Evolutionary conservation across 208 protist genomes (phyloP).

Genomic region (Acanthamoeba healyi): DNA sequence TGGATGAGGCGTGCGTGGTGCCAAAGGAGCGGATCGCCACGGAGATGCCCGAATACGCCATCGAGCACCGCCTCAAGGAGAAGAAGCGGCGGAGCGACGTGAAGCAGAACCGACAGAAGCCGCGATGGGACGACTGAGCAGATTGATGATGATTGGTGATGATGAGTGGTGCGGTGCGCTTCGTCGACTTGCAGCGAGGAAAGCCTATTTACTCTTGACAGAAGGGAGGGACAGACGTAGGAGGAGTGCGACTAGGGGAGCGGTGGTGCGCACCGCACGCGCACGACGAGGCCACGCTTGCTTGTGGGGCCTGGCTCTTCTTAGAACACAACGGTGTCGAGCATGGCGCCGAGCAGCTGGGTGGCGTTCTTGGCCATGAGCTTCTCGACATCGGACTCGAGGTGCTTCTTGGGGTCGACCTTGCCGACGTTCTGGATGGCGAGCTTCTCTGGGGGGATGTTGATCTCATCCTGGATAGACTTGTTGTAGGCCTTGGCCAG

Average conservation of each 20-base stretch:
- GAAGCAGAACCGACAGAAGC: conserved; percentile 66
- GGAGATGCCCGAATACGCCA: conserved; percentile 76
- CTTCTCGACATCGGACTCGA: conserved; percentile 90
- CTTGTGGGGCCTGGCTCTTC: too few relatives aligned
- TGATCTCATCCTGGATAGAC: conserved; percentile 92
- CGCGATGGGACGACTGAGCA: conserved; percentile 53
- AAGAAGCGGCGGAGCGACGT: conserved; percentile 76
- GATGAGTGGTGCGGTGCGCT: too few relatives aligned
- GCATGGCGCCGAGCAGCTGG: conserved; percentile 94
- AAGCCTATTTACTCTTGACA: conserved; percentile 38
- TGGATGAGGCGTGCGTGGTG: conserved; percentile 76
- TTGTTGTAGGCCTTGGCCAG: conserved; percentile 94
- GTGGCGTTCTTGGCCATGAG: conserved; percentile 95
- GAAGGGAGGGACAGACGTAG: neutral
- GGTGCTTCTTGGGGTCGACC: conserved; percentile 94
- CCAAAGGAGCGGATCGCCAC: conserved; percentile 62
- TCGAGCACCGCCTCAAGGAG: conserved; percentile 71
- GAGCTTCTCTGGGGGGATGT: conserved; percentile 89
- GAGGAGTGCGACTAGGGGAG: too few relatives aligned
- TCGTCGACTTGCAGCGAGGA: too few relatives aligned
- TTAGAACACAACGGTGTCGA: conserved; percentile 96
- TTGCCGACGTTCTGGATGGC: conserved; percentile 92
- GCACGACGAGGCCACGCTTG: neutral
- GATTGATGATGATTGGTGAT: neutral
- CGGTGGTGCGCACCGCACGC: too few relatives aligned